Evolutionary conservation across 83 land plant species (phyloP).

Genomic region (Picea mariana): DNA sequence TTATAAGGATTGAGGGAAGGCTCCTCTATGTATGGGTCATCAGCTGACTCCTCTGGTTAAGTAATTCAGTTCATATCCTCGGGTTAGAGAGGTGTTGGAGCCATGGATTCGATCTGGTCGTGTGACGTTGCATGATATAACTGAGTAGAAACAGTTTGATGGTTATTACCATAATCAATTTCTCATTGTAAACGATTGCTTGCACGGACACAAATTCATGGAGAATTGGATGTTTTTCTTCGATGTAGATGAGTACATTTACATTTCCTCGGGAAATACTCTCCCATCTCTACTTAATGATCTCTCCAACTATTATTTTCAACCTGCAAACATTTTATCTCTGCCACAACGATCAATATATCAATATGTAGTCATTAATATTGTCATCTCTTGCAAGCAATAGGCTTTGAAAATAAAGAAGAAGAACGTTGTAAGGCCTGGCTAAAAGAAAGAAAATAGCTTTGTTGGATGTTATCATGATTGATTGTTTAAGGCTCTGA

Average conservation of each 20-base stretch:
- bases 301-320: constrained; percentile 29
- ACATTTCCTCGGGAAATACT: constrained; percentile 34
- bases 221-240: constrained; percentile 94
- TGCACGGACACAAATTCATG: constrained; percentile 66
- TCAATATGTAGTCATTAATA: too few relatives aligned
- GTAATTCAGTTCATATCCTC: constrained; percentile 41
- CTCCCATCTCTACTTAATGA: constrained; percentile 35
- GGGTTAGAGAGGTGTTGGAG: constrained; percentile 42
- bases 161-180: constrained; percentile 97
- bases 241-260: constrained; percentile 89
- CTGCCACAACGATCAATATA: too few relatives aligned
- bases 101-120: constrained; percentile 74
- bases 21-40: too few relatives aligned
- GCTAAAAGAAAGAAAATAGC: too few relatives aligned
- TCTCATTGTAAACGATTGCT: constrained; percentile 88
- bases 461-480: too few relatives aligned
- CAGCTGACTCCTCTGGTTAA: constrained; percentile 29
- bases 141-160: constrained; percentile 76
- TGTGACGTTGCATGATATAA: constrained; percentile 77
- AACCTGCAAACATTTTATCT: too few relatives aligned
- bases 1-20: too few relatives aligned
- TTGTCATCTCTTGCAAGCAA: too few relatives aligned
- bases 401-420: too few relatives aligned
- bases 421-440: too few relatives aligned
- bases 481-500: too few relatives aligned